These are phyloP conservation scores for Pseudocercospora macadamiae DNA, from an alignment of 2,329 filamentous ascomycete species.

Conservation along the genomic window DNA sequence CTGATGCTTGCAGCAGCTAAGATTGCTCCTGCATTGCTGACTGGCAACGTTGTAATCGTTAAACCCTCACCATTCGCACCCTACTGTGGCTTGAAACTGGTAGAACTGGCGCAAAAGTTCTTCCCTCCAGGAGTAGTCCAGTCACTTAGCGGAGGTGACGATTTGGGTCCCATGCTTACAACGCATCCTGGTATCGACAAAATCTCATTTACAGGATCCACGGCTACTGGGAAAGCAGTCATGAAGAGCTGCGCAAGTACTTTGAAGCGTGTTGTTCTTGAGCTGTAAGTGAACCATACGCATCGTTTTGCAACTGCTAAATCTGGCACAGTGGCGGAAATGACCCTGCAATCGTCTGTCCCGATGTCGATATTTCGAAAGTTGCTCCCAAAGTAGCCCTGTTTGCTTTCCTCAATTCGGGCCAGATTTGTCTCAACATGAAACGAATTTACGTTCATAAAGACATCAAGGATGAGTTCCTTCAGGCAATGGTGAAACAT, in stretches of 20 bases:
- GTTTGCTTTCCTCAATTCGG: conserved; percentile 60
- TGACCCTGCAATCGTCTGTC: conserved; percentile 61
- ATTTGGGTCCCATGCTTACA: conserved; percentile 62
- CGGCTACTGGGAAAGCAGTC: conserved; percentile 63
- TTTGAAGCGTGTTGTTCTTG: conserved; percentile 63
- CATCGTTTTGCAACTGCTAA: too few relatives aligned
- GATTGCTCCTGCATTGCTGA: conserved; percentile 59
- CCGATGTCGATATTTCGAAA: conserved; percentile 60
- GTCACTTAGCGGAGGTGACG: conserved; percentile 62
- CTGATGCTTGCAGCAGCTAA: conserved; percentile 58
- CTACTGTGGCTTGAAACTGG: conserved; percentile 62
- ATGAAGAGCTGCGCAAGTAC: conserved; percentile 59
- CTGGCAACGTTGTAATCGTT: conserved; percentile 46
- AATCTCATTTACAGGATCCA: conserved; percentile 67
- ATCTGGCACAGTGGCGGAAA: conserved; percentile 53
- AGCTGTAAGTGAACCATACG: too few relatives aligned
- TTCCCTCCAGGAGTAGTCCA: conserved; percentile 67
- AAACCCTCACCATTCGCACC: conserved; percentile 57
- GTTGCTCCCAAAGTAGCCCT: conserved; percentile 54
- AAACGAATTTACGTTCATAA: conserved; percentile 63
- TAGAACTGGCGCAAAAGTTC: conserved; percentile 59
- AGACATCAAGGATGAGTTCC: conserved; percentile 55
- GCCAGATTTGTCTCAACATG: conserved; percentile 58
- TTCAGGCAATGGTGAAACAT: conserved; percentile 51
- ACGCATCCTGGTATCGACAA: conserved; percentile 62